A percentile compares a stretch with the other conserved stretches of the same genome.
Evolutionary conservation across 1,284 basidiomycete species (phyloP).

Genomic region (Trichosporon sp.): DNA sequence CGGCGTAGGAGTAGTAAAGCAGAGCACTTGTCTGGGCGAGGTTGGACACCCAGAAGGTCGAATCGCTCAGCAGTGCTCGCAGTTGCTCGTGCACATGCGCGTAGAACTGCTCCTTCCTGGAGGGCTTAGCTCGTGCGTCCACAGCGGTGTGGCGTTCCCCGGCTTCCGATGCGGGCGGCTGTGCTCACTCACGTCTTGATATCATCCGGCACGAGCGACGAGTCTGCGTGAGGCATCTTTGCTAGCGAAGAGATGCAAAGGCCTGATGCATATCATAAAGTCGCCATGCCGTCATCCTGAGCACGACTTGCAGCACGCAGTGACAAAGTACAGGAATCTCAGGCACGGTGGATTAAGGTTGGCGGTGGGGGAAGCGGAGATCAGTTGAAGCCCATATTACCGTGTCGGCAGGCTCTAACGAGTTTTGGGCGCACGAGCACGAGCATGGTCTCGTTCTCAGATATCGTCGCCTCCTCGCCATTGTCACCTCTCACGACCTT

Average conservation of each 20-base stretch:
- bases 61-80: slow-evolving; percentile 60
- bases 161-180: too few relatives aligned
- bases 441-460: not conserved
- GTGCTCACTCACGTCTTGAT: slow-evolving; percentile 53
- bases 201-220: slow-evolving; percentile 61
- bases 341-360: not conserved
- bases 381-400: not conserved
- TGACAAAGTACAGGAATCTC: not conserved
- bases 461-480: not conserved
- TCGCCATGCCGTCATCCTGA: not conserved
- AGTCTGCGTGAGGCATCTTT: slow-evolving; percentile 77
- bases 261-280: not conserved
- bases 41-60: slow-evolving; percentile 76
- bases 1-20: slow-evolving; percentile 67
- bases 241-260: not conserved
- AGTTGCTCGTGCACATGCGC: slow-evolving; percentile 63
- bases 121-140: not conserved
- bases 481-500: not conserved
- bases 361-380: not conserved
- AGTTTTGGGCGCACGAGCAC: not conserved
- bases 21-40: slow-evolving; percentile 73
- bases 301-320: not conserved
- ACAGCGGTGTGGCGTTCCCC: too few relatives aligned
- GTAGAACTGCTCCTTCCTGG: slow-evolving; percentile 67
- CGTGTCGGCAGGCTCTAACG: not conserved